Evolutionary conservation across 2,329 filamentous ascomycete genomes (phyloP).

Genomic region (Fusarium dlaminii): DNA sequence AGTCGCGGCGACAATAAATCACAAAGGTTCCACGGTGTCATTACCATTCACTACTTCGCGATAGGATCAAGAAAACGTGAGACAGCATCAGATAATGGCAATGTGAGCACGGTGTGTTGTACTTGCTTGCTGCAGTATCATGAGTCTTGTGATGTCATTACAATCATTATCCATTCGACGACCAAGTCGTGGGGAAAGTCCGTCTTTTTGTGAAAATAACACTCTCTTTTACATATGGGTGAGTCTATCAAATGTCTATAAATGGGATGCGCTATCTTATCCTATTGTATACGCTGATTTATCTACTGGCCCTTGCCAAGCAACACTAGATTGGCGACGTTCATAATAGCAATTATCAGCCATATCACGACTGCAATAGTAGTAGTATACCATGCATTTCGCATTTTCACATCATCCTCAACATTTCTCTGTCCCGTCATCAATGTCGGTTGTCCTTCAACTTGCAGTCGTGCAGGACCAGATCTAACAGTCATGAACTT

Average conservation of each 20-base stretch:
- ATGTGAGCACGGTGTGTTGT: no score
- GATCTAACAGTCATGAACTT: constrained; percentile 78
- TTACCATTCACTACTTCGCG: accelerated
- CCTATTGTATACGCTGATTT: accelerated
- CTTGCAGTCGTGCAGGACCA: background rate
- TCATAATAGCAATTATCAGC: constrained; percentile 80
- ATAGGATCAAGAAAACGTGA: accelerated
- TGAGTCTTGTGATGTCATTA: background rate
- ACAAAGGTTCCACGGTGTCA: accelerated
- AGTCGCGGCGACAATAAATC: no score
- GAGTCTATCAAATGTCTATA: background rate
- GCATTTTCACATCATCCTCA: constrained; percentile 65
- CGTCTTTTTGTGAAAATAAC: accelerated
- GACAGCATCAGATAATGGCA: accelerated
- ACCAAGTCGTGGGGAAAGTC: background rate
- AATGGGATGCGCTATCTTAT: accelerated
- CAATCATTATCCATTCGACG: background rate
- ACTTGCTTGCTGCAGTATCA: no score
- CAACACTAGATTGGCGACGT: constrained; percentile 75
- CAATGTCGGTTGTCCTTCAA: background rate
- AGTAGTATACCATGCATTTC: constrained; percentile 74
- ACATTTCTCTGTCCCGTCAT: background rate
- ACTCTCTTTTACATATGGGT: no score
- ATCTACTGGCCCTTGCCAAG: background rate
- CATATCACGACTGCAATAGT: constrained; percentile 69